Percentiles rank a stretch among this genome's conserved stretches.
Evolutionary conservation across 2,329 filamentous ascomycete species (phyloP).

Genomic region (Colletotrichum brevisporum): DNA sequence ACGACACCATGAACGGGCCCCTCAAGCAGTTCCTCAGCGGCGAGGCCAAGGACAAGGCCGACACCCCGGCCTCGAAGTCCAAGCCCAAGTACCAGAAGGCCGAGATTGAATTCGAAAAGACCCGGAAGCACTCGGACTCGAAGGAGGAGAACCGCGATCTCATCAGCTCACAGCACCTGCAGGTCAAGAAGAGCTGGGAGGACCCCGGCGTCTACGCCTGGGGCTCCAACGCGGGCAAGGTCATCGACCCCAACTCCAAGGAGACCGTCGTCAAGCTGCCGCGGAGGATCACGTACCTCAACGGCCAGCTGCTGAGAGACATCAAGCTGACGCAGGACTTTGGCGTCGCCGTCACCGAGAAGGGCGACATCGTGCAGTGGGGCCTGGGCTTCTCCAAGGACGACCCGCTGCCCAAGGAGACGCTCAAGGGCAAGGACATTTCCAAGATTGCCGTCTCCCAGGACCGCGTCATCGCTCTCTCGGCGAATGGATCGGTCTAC

Average conservation of each 20-base stretch:
- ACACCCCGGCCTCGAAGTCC: conserved; percentile 18
- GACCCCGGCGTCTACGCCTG: conserved; percentile 93
- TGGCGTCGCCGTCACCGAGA: conserved; percentile 88
- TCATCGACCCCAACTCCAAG: conserved; percentile 87
- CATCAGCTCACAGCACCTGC: conserved; percentile 87
- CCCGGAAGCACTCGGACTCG: conserved; percentile 68
- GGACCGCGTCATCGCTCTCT: conserved; percentile 87
- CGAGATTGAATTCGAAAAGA: conserved; percentile 77
- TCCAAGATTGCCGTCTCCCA: conserved; percentile 81
- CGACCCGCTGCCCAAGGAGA: conserved; percentile 74
- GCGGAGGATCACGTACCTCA: conserved; percentile 83
- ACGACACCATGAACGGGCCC: conserved; percentile 37
- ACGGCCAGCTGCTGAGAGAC: conserved; percentile 86
- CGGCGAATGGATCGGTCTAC: conserved; percentile 82
- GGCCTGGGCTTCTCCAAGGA: conserved; percentile 80
- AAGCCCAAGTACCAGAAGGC: conserved; percentile 54
- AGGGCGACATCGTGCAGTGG: conserved; percentile 94
- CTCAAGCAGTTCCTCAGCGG: conserved; percentile 27
- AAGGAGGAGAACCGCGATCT: conserved; percentile 82
- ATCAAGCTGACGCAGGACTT: conserved; percentile 87
- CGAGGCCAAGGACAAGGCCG: conserved; percentile 6
- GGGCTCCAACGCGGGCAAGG: conserved; percentile 88
- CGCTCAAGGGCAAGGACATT: conserved; percentile 86
- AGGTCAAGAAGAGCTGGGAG: conserved; percentile 86
- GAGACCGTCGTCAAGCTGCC: conserved; percentile 86